A percentile compares a stretch with the other conserved stretches of the same genome.
Evolutionary conservation across 805 yeast genomes (phyloP).

Genomic region (Diddensiella caesifluorescens): DNA sequence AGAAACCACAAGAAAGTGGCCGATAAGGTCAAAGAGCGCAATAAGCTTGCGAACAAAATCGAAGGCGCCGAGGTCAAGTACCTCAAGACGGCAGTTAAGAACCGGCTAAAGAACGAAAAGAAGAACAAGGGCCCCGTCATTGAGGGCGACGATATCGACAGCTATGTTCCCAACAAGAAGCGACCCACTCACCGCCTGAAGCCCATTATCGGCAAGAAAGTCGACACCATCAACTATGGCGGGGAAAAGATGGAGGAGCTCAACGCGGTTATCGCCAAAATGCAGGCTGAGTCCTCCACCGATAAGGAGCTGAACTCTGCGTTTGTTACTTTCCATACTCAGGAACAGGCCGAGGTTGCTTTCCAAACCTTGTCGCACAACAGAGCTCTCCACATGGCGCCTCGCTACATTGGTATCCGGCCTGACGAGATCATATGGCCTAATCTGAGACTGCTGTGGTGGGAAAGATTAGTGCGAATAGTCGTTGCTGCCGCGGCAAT

Average conservation of each 20-base stretch:
- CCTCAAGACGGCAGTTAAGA: slow-evolving; percentile 58
- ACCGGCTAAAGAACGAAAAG: slow-evolving; percentile 58
- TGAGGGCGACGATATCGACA: slow-evolving; percentile 23
- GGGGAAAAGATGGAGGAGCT: slow-evolving; percentile 61
- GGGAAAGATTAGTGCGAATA: slow-evolving; percentile 52
- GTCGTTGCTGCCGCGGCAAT: slow-evolving; percentile 52
- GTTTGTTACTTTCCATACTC: slow-evolving; percentile 75
- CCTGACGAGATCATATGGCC: slow-evolving; percentile 87
- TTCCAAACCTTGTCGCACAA: slow-evolving; percentile 63
- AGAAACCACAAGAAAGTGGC: slow-evolving; percentile 55
- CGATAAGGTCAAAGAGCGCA: slow-evolving; percentile 54
- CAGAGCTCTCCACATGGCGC: slow-evolving; percentile 40
- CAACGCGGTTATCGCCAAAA: slow-evolving; percentile 55
- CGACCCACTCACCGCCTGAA: slow-evolving; percentile 78
- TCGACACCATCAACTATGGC: slow-evolving; percentile 73
- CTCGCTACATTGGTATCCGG: slow-evolving; percentile 52
- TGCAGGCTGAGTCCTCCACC: slow-evolving; percentile 50
- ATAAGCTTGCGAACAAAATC: slow-evolving; percentile 50
- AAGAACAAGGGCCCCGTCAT: slow-evolving; percentile 54
- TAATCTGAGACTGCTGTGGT: slow-evolving; percentile 56
- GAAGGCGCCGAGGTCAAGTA: slow-evolving; percentile 62
- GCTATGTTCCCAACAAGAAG: slow-evolving; percentile 63
- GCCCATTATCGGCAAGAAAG: slow-evolving; percentile 73
- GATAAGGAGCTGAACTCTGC: slow-evolving; percentile 74
- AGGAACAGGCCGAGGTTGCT: slow-evolving; percentile 83